Evolutionary conservation across 2,329 filamentous ascomycete genomes (phyloP), one percentile per base, ranked within the genome.

Genomic region (Ascosphaera apis): DNA sequence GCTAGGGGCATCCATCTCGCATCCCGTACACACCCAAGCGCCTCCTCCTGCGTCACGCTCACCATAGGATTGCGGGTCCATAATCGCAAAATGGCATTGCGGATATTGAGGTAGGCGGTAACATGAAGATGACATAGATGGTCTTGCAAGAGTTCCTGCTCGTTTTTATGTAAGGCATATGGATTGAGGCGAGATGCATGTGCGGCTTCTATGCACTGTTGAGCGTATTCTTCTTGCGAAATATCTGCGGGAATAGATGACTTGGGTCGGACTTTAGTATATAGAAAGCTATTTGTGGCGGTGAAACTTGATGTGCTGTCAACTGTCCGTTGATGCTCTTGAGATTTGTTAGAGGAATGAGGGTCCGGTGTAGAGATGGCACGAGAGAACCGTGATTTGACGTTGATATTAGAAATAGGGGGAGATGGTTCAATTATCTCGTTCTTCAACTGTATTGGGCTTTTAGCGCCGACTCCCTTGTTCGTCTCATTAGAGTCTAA

Each of bases 101-200:
- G 71, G 42, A 98, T 88, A 52, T 95, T 95, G 37, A 98, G 63
- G 56, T 98, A 98, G 9, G 82, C 80, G 2, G 86, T 93, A 44
- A 93, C 82, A 55, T 98, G 88, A 21, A 76, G 66, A 47, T 81
- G 75, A 49, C 77, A 91, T 45, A 98, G 72, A 47, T 91, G 75
- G 41, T 79, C 66, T 41, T 80, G 71, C 30, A 98, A 60, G 40
- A 92, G 64, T 40, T 67, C 61, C 50, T 93, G 84, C 54, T 98
- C 88, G 42, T 80, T 75, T 17, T 69, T 66, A 53, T 95, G 83
- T 28, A 98, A 60, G 8, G 78, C 74, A 54, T 88, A 95, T 1
- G 88, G 86, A 44, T 86, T 86, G 1, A 98, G 63, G 39, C 88
- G 68, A 30, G 82, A 93, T 6, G 80, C 77, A 53, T 92, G 81